Percentiles rank a stretch among this genome's conserved stretches.
phyloP scores from a whole-genome alignment of 1,284 basidiomycete genomes.

The Naganishia sp. region DNA sequence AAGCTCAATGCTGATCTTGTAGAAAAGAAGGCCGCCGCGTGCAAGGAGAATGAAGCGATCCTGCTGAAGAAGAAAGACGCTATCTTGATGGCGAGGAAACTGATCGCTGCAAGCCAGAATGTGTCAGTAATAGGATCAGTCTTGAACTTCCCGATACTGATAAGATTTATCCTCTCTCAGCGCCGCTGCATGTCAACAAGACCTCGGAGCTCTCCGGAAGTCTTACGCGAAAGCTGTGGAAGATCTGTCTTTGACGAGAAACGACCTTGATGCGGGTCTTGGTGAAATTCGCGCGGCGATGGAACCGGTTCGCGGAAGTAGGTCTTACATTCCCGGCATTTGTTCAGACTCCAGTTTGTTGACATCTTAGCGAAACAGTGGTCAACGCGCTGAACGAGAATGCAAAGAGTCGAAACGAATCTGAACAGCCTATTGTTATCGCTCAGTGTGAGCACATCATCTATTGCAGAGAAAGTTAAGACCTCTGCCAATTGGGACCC shows the following conservation, averaged over 20 bases:
- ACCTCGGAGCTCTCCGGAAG: neutral
- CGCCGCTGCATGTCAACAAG: neutral
- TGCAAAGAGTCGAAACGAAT: neutral
- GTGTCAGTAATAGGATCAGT: slow-evolving; percentile 1
- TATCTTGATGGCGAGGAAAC: neutral
- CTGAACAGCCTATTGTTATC: slow-evolving; percentile 7
- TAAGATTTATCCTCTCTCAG: neutral
- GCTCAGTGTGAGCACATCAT: neutral
- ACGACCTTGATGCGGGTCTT: neutral
- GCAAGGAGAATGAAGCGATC: neutral
- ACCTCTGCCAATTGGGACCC: neutral
- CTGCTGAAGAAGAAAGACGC: slow-evolving; percentile 11
- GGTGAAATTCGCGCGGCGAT: neutral
- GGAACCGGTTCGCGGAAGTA: neutral
- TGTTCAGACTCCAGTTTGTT: neutral
- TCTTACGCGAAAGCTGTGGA: neutral
- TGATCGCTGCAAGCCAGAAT: slow-evolving; percentile 1
- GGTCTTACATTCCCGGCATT: neutral
- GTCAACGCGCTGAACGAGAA: neutral
- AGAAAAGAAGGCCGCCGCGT: neutral
- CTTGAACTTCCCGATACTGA: neutral
- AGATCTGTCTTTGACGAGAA: slow-evolving; percentile 1
- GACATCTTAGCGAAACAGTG: neutral
- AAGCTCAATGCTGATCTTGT: slow-evolving; percentile 3
- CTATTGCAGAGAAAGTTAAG: neutral